Evolutionary conservation across 805 yeast genomes (phyloP), one percentile per base, ranked within the genome.

Genomic region (Teunomyces stri): DNA sequence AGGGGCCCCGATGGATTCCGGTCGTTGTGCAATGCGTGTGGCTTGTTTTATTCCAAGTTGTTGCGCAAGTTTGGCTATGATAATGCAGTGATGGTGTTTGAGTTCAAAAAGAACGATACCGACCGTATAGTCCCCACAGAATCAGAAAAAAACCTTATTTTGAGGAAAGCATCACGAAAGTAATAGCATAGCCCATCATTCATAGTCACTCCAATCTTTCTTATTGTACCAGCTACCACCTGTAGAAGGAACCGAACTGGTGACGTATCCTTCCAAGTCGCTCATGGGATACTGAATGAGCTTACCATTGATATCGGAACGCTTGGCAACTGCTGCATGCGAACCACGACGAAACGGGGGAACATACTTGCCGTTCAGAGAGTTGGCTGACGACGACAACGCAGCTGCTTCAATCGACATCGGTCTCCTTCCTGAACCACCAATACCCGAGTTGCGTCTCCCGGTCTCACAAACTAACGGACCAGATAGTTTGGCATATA

Each of bases 21-120:
- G 56, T 86, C 92, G 0, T 71, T 90, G 49, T 90, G 97, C 66
- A 90, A 90, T 64, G 97, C 97, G 0, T 91, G 97, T 68, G 97
- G 97, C 0, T 69, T 91, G 42, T 86, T 82, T 57, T 84, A 78
- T 59, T 75, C 85, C 12, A 86, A 86, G 58, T 59, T 86, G 46
- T 68, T 75, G 4, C 82, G 75, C 53, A 76, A 70, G 50, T 62
- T 69, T 50, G 83, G 82, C 1, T 44, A 53, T 3, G 65, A 64
- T 4, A 69, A 59, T 27, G 82, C 82, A 5, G 71, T 66, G 15
- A 35, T 25, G 13, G 40, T 52, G 15, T 52, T 47, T 40, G 21
- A 44, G 25, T 45, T 40, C 37, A 36, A 51, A 18, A 43, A 29
- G 9, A 22, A 5, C 10, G 13, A n/a, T 15, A 35, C 13, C 21